These are phyloP conservation scores for Aspergillus persii DNA, from an alignment of 2,329 filamentous ascomycete species.

Conservation along the genomic window DNA sequence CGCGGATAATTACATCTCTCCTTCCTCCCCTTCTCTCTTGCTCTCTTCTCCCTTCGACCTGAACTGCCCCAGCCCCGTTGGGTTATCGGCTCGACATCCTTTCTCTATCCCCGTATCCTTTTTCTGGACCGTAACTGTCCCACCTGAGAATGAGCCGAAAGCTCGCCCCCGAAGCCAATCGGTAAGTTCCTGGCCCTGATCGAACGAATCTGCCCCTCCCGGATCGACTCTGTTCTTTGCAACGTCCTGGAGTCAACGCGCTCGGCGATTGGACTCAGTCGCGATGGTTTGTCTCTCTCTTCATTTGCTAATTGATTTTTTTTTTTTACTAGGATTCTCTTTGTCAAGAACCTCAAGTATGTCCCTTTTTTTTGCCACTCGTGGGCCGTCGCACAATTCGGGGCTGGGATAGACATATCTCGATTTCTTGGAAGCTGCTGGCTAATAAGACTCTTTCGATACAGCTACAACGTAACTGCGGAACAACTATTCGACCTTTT, in stretches of 20 bases:
- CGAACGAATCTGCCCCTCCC: constrained; percentile 28
- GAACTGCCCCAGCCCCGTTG: constrained; percentile 16
- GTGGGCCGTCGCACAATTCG: constrained; percentile 1
- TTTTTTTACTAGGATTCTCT: constrained; percentile 74
- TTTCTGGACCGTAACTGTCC: constrained; percentile 19
- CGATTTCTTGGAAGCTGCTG: background rate
- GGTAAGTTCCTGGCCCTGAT: constrained; percentile 57
- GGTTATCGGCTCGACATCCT: constrained; percentile 23
- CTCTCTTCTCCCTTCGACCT: constrained; percentile 6
- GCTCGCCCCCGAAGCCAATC: constrained; percentile 99
- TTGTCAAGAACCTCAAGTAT: constrained; percentile 99
- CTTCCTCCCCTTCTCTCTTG: constrained; percentile 15
- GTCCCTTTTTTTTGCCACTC: constrained; percentile 27
- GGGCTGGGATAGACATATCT: background rate
- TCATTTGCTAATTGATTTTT: constrained; percentile 5
- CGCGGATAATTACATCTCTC: constrained; percentile 21
- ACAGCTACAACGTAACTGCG: constrained; percentile 95
- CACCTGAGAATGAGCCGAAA: constrained; percentile 56
- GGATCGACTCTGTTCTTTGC: constrained; percentile 3
- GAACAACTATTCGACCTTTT: constrained; percentile 99
- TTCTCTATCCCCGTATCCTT: constrained; percentile 8
- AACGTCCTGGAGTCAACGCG: background rate
- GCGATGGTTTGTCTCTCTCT: background rate
- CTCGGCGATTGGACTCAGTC: background rate
- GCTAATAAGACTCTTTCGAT: constrained; percentile 13